A percentile compares a stretch with the other conserved stretches of the same genome.
Evolutionary conservation across 2,329 filamentous ascomycete species (phyloP).

Genomic region (Aspergillus pseudoglaucus): DNA sequence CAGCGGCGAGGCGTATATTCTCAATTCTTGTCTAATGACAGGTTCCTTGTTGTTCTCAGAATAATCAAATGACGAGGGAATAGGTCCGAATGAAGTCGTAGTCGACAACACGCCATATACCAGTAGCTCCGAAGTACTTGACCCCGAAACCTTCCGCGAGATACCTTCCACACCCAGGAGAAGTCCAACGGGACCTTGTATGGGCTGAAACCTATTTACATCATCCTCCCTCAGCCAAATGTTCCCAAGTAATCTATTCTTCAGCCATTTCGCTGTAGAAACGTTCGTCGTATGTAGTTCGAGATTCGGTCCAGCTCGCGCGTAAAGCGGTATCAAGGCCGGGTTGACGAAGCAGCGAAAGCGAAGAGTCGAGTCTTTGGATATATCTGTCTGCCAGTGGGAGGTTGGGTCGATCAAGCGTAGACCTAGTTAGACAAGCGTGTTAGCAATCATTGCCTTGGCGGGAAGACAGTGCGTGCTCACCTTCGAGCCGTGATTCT

Average conservation of each 20-base stretch:
- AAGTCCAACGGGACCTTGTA: conserved; percentile 36
- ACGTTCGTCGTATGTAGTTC: conserved; percentile 31
- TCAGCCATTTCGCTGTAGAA: conserved; percentile 33
- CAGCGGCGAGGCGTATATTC: conserved; percentile 32
- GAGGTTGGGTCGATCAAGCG: conserved; percentile 28
- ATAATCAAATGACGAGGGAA: conserved; percentile 24
- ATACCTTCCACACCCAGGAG: conserved; percentile 26
- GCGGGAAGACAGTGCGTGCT: conserved; percentile 6
- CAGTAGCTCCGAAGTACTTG: conserved; percentile 29
- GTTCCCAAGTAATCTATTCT: conserved; percentile 27
- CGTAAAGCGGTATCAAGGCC: conserved; percentile 34
- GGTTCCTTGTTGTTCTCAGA: conserved; percentile 7
- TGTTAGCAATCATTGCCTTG: not conserved
- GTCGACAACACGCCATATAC: conserved; percentile 34
- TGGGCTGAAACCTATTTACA: conserved; percentile 17
- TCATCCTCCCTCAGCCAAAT: conserved; percentile 31
- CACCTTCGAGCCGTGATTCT: conserved; percentile 26
- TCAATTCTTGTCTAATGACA: conserved; percentile 22
- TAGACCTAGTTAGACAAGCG: conserved; percentile 20
- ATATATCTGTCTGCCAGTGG: conserved; percentile 27
- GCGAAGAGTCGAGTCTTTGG: conserved; percentile 26
- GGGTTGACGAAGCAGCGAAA: conserved; percentile 35
- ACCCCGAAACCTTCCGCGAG: conserved; percentile 10
- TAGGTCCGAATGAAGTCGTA: conserved; percentile 20
- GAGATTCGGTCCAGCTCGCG: conserved; percentile 34